Evolutionary conservation across 139 green algal species (phyloP), one percentile per base, ranked within the genome.

Genomic region (Picochlorum sp.): DNA sequence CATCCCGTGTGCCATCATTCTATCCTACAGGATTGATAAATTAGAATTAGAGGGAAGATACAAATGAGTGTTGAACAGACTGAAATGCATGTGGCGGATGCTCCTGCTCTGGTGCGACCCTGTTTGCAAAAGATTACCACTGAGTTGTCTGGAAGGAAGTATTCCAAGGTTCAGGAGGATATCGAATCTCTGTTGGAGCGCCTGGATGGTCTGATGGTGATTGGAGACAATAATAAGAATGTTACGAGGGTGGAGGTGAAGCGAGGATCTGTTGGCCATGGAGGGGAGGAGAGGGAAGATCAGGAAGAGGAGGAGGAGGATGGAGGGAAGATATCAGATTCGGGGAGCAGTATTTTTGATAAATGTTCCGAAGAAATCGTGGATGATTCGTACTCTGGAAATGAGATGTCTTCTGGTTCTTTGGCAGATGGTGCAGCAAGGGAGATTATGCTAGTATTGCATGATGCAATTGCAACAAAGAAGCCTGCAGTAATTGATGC

Each of bases 401-500:
- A 10, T 11, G 34, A 41, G 34, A 41, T 1, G 34, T 41, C 34
- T 41, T 11, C 9, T 41, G 34, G 8, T 41, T 20, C 69, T 47
- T 3, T 52, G 26, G 14, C 21, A 23, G 21, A 54, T 45, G 38
- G 49, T 50, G 41, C 50, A 54, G n/a, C 23, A 20, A 2, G 5
- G 26, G 80, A 74, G 58, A 65, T 88, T 49, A 52, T 88, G 66
- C 58, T 65, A 5, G 74, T 88, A 13, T 69, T 90, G 69, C 64
- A 70, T 3, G 55, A 85, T 47, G 82, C 84, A 4, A 69, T 95
- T 2, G 81, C 86, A 31, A 95, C 86, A 6, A 71, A 78, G 16
- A 77, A 76, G 47, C 63, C 84, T 4, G 63, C 77, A 51, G 69
- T 97, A 38, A 77, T 94, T 16, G 91, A 96, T 66, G 57, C 86